These are phyloP conservation scores for Achaetomiella virescens DNA, from an alignment of 495 filamentous ascomycete species.

Conservation along the genomic window DNA sequence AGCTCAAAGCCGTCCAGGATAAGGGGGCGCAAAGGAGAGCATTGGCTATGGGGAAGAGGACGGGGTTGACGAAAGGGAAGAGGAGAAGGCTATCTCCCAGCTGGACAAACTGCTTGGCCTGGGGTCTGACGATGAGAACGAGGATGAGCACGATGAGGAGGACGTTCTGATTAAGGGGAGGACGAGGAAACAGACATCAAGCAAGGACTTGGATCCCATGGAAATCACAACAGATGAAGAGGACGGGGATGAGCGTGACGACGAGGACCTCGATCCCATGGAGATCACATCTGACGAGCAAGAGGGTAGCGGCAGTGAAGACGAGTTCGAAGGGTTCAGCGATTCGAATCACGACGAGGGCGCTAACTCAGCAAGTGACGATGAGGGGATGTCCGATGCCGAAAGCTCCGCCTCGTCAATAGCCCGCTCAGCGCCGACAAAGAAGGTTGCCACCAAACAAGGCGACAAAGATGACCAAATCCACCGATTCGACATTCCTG, in stretches of 20 bases:
- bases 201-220: constrained; percentile 21
- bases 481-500: constrained; percentile 63
- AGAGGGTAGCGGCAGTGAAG: constrained; percentile 10
- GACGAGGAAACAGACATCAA: neutral
- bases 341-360: neutral
- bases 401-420: constrained; percentile 22
- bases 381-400: constrained; percentile 21
- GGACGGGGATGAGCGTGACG: constrained; percentile 8
- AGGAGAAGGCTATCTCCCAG: constrained; percentile 16
- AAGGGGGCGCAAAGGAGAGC: constrained; percentile 6
- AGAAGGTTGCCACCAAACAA: constrained; percentile 26
- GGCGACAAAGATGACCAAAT: constrained; percentile 12
- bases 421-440: constrained; percentile 35
- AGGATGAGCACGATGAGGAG: constrained; percentile 9
- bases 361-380: constrained; percentile 3
- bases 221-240: constrained; percentile 23
- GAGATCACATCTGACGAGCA: constrained; percentile 18
- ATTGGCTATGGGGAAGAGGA: neutral
- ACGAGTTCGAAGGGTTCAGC: constrained; percentile 17
- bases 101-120: constrained; percentile 18
- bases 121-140: constrained; percentile 13
- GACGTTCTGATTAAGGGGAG: constrained; percentile 11
- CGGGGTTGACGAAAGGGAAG: neutral
- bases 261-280: constrained; percentile 18
- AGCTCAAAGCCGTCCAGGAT: constrained; percentile 10